phyloP scores from a whole-genome alignment of 176 grass and related monocot genomes.

The Cenchrus americanus region DNA sequence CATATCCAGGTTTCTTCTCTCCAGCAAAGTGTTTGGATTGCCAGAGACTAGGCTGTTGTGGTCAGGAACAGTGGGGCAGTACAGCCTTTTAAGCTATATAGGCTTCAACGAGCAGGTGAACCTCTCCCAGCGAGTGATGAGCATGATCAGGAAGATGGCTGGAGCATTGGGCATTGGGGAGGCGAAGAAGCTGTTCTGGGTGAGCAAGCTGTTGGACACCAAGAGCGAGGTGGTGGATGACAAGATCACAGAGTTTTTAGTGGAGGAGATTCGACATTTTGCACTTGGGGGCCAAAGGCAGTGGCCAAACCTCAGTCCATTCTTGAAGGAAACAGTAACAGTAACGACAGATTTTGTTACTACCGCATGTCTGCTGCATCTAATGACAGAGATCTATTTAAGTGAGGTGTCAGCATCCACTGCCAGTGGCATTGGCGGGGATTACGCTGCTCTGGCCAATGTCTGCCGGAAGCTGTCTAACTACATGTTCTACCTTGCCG shows the following conservation, averaged over 20 bases:
- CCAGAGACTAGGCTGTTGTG: neutral
- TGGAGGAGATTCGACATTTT: neutral
- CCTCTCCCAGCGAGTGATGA: neutral
- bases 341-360: neutral
- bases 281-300: neutral
- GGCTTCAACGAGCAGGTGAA: neutral
- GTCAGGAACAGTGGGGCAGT: slow-evolving; percentile 23
- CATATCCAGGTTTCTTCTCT: neutral
- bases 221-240: neutral
- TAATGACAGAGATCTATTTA: neutral
- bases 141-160: neutral
- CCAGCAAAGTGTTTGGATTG: neutral
- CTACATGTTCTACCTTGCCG: neutral
- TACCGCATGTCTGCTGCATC: neutral
- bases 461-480: slow-evolving; percentile 17
- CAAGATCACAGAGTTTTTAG: neutral
- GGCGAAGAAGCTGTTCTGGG: neutral
- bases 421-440: neutral
- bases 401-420: neutral
- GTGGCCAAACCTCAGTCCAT: neutral
- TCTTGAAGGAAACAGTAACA: neutral
- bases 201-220: slow-evolving; percentile 8
- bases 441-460: neutral
- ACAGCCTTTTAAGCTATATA: neutral
- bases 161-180: neutral